A percentile compares a stretch with the other conserved stretches of the same genome.
These are phyloP conservation scores for Ogataea siamensis DNA, from an alignment of 805 yeast genomes.

Conservation along the genomic window DNA sequence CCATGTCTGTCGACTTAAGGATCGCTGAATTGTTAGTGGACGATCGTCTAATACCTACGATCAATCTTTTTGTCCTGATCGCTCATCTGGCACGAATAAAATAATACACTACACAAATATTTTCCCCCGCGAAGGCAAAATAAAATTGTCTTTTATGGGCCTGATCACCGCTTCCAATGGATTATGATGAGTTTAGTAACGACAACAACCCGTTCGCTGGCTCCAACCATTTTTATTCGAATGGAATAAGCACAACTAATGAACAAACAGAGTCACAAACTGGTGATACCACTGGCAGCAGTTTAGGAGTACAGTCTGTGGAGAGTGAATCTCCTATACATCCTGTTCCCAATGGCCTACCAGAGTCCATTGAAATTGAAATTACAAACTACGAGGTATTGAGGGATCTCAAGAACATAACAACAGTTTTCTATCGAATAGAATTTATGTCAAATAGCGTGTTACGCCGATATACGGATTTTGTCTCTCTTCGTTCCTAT, in stretches of 20 bases:
- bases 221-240: slow-evolving; percentile 31
- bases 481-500: slow-evolving; percentile 73
- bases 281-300: background rate
- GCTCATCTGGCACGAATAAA: no score
- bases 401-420: slow-evolving; percentile 29
- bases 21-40: slow-evolving; percentile 17
- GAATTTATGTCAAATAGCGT: slow-evolving; percentile 20
- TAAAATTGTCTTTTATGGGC: slow-evolving; percentile 1
- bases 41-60: slow-evolving; percentile 9
- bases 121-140: slow-evolving; percentile 14
- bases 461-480: slow-evolving; percentile 87
- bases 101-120: no score
- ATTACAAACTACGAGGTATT: slow-evolving; percentile 22
- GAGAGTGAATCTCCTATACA: slow-evolving; percentile 1
- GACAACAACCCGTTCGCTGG: slow-evolving; percentile 39
- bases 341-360: background rate
- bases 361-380: background rate
- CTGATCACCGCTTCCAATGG: slow-evolving; percentile 20
- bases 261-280: background rate
- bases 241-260: slow-evolving; percentile 22
- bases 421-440: slow-evolving; percentile 33
- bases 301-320: slow-evolving; percentile 1
- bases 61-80: slow-evolving; percentile 8
- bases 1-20: slow-evolving; percentile 30
- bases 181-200: slow-evolving; percentile 32